Conservation (phyloP, 2,329 filamentous ascomycete genomes). For the Sarocladiaceae sp. region DNA sequence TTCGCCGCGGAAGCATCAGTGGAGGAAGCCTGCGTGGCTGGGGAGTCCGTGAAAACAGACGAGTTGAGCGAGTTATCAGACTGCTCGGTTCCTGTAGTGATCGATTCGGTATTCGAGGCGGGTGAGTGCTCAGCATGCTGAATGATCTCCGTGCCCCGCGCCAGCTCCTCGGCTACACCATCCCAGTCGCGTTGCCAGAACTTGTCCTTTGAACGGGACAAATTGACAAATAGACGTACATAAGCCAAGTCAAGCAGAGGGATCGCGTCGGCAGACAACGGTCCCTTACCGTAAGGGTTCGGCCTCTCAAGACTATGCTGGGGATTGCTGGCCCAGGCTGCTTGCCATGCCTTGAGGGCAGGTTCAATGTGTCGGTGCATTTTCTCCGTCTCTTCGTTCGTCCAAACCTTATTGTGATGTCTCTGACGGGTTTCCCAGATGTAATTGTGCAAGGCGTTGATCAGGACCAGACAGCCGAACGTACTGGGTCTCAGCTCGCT, state of each 20-base stretch:
- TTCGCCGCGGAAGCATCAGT: conserved; percentile 35
- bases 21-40: conserved; percentile 42
- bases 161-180: conserved; percentile 81
- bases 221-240: conserved; percentile 84
- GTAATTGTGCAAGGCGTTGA: conserved; percentile 94
- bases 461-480: conserved; percentile 84
- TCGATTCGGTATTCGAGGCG: conserved; percentile 35
- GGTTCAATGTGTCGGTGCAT: conserved; percentile 96
- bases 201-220: conserved; percentile 85
- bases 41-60: conserved; percentile 44
- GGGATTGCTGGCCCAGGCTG: conserved; percentile 82
- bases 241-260: conserved; percentile 88
- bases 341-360: conserved; percentile 88
- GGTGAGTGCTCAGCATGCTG: conserved; percentile 64
- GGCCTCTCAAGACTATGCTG: conserved; percentile 78
- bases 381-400: conserved; percentile 83
- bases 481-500: conserved; percentile 75
- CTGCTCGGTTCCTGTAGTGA: conserved; percentile 32
- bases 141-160: conserved; percentile 67
- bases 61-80: conserved; percentile 41
- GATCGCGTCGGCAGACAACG: conserved; percentile 84
- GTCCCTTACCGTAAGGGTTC: conserved; percentile 74
- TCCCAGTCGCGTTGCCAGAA: conserved; percentile 95
- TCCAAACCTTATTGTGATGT: conserved; percentile 85
- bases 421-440: conserved; percentile 96